Evolutionary conservation across 2,329 filamentous ascomycete genomes (phyloP).

Genomic region (Botryotinia calthae): DNA sequence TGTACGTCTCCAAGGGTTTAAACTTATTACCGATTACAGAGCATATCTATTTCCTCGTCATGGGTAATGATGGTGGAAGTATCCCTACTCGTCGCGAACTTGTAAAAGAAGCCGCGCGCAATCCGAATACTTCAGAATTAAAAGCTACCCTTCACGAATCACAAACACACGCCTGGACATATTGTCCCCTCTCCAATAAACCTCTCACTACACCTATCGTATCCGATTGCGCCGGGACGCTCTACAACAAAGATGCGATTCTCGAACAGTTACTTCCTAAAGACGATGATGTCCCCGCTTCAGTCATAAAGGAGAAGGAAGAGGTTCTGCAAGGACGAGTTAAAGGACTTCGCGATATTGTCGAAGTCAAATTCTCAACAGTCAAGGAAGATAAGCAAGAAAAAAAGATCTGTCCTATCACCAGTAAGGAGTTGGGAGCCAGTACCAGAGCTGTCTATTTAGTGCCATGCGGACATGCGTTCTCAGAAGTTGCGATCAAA

Average conservation of each 20-base stretch:
- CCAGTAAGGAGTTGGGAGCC: conserved; percentile 79
- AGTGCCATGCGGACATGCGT: conserved; percentile 93
- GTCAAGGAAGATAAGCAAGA: conserved; percentile 49
- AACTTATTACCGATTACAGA: background rate
- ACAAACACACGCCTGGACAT: conserved; percentile 81
- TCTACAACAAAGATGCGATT: conserved; percentile 95
- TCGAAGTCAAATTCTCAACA: conserved; percentile 72
- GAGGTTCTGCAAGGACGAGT: conserved; percentile 61
- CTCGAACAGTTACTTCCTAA: conserved; percentile 63
- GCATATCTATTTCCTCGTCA: conserved; percentile 40
- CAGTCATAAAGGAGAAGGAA: conserved; percentile 52
- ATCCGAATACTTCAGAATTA: conserved; percentile 77
- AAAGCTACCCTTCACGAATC: conserved; percentile 87
- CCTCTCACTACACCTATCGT: conserved; percentile 67
- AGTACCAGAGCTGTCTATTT: conserved; percentile 79
- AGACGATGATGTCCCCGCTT: conserved; percentile 48
- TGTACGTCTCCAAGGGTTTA: background rate
- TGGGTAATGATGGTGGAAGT: conserved; percentile 98
- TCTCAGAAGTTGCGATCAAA: conserved; percentile 80
- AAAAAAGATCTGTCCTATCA: conserved; percentile 80
- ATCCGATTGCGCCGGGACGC: conserved; percentile 75
- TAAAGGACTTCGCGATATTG: conserved; percentile 78
- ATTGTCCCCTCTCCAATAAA: conserved; percentile 80
- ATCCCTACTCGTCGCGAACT: conserved; percentile 95
- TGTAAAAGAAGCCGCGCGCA: conserved; percentile 86